A percentile compares a stretch with the other conserved stretches of the same genome.
Conservation (phyloP, 176 grass and related monocot species). For the Eragrostis nindensis region DNA sequence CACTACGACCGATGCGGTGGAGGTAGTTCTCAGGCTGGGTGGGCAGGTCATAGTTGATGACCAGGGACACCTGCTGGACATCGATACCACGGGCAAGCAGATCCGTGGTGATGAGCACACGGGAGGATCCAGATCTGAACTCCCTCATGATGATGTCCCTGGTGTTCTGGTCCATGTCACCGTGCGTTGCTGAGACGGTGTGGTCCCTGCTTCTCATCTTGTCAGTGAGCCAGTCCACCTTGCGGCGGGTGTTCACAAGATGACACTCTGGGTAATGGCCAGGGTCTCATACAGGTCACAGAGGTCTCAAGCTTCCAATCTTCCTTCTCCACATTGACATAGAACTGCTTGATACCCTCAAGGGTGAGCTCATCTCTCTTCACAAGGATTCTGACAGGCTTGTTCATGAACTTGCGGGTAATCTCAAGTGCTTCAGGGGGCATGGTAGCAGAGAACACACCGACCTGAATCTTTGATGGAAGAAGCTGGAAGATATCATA, state of each 20-base stretch:
- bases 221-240: conserved; percentile 90
- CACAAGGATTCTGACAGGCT: conserved; percentile 76
- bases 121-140: conserved; percentile 78
- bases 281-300: conserved; percentile 76
- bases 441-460: conserved; percentile 89
- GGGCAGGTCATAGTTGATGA: conserved; percentile 79
- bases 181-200: conserved; percentile 73
- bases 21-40: conserved; percentile 88
- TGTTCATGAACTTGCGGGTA: conserved; percentile 83
- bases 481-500: conserved; percentile 88
- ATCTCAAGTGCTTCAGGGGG: conserved; percentile 82
- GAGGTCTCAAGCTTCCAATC: conserved; percentile 88
- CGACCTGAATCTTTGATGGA: conserved; percentile 75
- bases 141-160: conserved; percentile 95
- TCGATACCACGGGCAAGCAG: conserved; percentile 84
- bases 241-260: conserved; percentile 85
- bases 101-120: conserved; percentile 84
- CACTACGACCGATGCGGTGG: conserved; percentile 79
- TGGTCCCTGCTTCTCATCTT: conserved; percentile 85
- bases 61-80: conserved; percentile 85
- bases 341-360: conserved; percentile 85
- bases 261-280: conserved; percentile 84
- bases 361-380: conserved; percentile 86
- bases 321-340: conserved; percentile 77
- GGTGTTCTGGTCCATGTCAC: conserved; percentile 94